Percentiles rank a stretch among this genome's conserved stretches.
phyloP scores from a whole-genome alignment of 306 rosid species.

The Trifolium subterraneum region DNA sequence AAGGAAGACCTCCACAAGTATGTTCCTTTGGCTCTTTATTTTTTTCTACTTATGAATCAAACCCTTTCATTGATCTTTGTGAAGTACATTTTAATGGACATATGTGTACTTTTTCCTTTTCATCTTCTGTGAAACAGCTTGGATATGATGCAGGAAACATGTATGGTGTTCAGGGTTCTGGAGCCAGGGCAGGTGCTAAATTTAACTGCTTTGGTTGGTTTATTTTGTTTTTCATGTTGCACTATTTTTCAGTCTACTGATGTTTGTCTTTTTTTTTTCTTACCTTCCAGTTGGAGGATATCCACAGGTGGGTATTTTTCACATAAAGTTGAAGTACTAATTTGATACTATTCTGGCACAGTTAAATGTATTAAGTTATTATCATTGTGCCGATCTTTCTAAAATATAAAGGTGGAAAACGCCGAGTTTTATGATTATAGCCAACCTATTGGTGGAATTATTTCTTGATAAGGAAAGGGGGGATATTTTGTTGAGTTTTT shows the following conservation, averaged over 20 bases:
- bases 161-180: slow-evolving; percentile 66
- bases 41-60: slow-evolving; percentile 26
- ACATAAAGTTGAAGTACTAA: slow-evolving; percentile 40
- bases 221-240: slow-evolving; percentile 24
- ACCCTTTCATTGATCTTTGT: slow-evolving; percentile 17
- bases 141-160: slow-evolving; percentile 77
- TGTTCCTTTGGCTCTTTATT: slow-evolving; percentile 36
- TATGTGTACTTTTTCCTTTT: not conserved
- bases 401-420: slow-evolving; percentile 16
- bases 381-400: slow-evolving; percentile 13
- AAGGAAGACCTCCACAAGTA: slow-evolving; percentile 89
- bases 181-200: slow-evolving; percentile 74
- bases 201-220: slow-evolving; percentile 40
- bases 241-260: slow-evolving; percentile 47
- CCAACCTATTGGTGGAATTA: not conserved
- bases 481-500: slow-evolving; percentile 5
- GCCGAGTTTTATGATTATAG: slow-evolving; percentile 11
- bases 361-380: slow-evolving; percentile 40
- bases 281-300: slow-evolving; percentile 65
- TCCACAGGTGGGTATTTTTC: slow-evolving; percentile 80
- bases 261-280: slow-evolving; percentile 6
- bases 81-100: slow-evolving; percentile 25
- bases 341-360: slow-evolving; percentile 35
- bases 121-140: slow-evolving; percentile 56
- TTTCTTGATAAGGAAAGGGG: slow-evolving; percentile 8